A percentile compares a stretch with the other conserved stretches of the same genome.
Conservation (phyloP, 352 stramenopile species). For the Pythium scleroteichum region DNA sequence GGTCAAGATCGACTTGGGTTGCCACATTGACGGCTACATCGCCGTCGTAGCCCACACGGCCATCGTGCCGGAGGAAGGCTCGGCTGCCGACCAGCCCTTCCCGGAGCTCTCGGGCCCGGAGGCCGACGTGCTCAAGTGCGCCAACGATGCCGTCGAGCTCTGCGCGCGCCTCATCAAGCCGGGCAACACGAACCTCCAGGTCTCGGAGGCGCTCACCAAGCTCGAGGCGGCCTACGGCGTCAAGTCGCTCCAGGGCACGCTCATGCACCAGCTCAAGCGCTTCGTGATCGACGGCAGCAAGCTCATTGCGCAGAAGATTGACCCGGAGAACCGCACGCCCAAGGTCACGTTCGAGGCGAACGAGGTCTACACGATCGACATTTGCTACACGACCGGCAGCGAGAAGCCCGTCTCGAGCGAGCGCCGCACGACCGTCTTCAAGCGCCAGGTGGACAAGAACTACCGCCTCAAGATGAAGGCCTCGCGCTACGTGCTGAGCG, state of each 20-base stretch:
- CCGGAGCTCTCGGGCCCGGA: constrained; percentile 64
- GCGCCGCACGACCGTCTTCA: constrained; percentile 98
- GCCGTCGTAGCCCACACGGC: constrained; percentile 97
- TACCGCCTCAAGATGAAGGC: constrained; percentile 96
- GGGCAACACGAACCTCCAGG: constrained; percentile 96
- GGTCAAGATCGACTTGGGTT: constrained; percentile 97
- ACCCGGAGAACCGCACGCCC: constrained; percentile 85
- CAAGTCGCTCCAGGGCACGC: constrained; percentile 95
- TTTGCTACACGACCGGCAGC: constrained; percentile 98
- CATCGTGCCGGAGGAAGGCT: constrained; percentile 88
- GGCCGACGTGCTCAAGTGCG: constrained; percentile 96
- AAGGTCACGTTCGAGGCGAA: constrained; percentile 95
- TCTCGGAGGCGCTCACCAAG: constrained; percentile 94
- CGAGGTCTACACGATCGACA: constrained; percentile 99
- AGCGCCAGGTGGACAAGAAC: constrained; percentile 98
- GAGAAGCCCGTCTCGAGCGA: constrained; percentile 92
- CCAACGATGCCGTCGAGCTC: constrained; percentile 97
- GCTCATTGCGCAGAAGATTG: constrained; percentile 91
- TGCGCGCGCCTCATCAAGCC: constrained; percentile 96
- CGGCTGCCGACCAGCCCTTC: constrained; percentile 55
- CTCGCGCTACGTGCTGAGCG: constrained; percentile 95
- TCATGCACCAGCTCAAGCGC: constrained; percentile 99
- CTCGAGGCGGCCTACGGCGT: constrained; percentile 97
- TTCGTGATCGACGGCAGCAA: constrained; percentile 99
- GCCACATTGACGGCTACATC: constrained; percentile 99